Evolutionary conservation across 495 filamentous ascomycete genomes (phyloP).

Genomic region (Articulospora tetracladia): DNA sequence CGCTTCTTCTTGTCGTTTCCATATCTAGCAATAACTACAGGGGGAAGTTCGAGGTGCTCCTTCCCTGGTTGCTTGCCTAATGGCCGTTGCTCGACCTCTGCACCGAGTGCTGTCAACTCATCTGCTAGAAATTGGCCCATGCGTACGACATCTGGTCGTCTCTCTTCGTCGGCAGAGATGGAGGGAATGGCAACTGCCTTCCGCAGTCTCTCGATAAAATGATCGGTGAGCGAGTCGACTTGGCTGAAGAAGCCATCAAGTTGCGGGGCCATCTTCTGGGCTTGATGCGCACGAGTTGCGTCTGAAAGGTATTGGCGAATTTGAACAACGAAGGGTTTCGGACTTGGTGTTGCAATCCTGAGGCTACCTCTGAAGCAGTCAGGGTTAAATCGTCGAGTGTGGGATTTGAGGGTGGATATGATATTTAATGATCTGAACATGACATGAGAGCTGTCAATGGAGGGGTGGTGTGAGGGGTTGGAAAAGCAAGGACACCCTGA

Average conservation of each 20-base stretch:
- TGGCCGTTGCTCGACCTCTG: constrained; percentile 74
- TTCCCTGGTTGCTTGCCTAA: constrained; percentile 88
- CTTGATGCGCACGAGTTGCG: constrained; percentile 39
- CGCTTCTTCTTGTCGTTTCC: constrained; percentile 87
- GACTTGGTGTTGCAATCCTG: background rate
- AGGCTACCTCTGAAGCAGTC: too few relatives aligned
- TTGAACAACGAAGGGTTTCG: background rate
- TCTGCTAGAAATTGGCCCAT: constrained; percentile 91
- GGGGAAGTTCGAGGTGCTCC: constrained; percentile 86
- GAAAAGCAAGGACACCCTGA: background rate
- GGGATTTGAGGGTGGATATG: background rate
- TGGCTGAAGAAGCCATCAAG: constrained; percentile 82
- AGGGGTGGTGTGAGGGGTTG: background rate
- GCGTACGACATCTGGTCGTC: constrained; percentile 85
- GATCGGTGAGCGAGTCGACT: constrained; percentile 75
- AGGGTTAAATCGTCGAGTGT: background rate
- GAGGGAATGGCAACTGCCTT: constrained; percentile 96
- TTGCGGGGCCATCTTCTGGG: constrained; percentile 76
- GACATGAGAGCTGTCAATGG: background rate
- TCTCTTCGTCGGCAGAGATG: constrained; percentile 83
- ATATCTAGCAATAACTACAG: constrained; percentile 87
- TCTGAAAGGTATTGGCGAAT: constrained; percentile 38
- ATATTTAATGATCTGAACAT: background rate
- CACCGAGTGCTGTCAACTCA: constrained; percentile 79
- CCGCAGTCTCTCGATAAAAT: constrained; percentile 89